Conservation (phyloP, 257 asterid species). For the Galeopsis tetrahit region DNA sequence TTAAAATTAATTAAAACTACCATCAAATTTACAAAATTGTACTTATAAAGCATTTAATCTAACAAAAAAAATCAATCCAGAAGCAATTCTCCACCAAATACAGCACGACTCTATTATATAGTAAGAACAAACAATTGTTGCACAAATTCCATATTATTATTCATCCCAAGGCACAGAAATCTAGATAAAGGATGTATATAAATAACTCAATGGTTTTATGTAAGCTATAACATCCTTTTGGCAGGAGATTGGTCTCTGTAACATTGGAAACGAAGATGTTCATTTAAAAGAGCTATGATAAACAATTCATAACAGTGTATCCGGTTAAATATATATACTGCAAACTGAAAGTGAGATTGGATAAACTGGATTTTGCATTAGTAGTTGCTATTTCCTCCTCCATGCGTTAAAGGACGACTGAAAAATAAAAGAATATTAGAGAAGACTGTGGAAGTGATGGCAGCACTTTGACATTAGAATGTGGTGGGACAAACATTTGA, state of each 20-base stretch:
- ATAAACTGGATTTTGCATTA: neutral
- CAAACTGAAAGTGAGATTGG: neutral
- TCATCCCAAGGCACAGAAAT: neutral
- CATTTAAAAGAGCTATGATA: neutral
- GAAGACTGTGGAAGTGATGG: neutral
- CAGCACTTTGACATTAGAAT: neutral
- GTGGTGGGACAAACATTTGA: neutral
- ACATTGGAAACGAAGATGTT: neutral
- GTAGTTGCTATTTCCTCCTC: neutral
- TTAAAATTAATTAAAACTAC: slow-evolving; percentile 3
- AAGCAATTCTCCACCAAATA: neutral
- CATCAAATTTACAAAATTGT: slow-evolving; percentile 4
- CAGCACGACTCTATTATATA: neutral
- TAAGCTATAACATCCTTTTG: neutral
- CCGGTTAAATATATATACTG: neutral
- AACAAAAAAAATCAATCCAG: neutral
- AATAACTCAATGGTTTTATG: slow-evolving; percentile 17
- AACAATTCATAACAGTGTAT: neutral
- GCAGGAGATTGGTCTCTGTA: neutral
- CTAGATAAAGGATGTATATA: neutral
- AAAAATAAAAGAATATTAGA: no score
- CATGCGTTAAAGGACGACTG: neutral
- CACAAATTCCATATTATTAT: neutral
- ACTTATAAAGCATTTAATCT: neutral
- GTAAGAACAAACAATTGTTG: neutral